Conservation (phyloP, 345 rosid genomes). For the Iberis pinnata region DNA sequence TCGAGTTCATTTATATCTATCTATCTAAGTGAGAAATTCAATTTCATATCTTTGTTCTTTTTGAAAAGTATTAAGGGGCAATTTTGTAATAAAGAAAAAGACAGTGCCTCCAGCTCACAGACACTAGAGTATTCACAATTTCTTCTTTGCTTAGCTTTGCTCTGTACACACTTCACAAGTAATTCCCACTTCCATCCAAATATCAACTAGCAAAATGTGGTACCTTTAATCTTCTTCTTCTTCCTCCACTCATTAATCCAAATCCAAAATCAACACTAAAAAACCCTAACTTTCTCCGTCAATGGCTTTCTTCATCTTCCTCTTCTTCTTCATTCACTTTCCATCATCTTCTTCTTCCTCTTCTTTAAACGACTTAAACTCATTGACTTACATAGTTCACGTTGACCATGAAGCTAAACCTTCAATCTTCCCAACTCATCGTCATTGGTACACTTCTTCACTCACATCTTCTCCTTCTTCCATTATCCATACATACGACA, state of each 20-base stretch:
- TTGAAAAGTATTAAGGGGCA: constrained; percentile 1
- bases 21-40: not conserved
- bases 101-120: constrained; percentile 32
- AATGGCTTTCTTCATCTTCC: constrained; percentile 28
- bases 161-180: constrained; percentile 15
- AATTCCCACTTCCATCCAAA: constrained; percentile 17
- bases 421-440: constrained; percentile 71
- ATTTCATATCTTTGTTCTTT: not conserved
- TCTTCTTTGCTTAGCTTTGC: constrained; percentile 10
- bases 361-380: constrained; percentile 22
- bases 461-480: constrained; percentile 35
- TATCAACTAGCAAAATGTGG: constrained; percentile 22
- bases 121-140: constrained; percentile 19
- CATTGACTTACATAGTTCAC: constrained; percentile 46
- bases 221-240: constrained; percentile 20
- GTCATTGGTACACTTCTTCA: constrained; percentile 76
- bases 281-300: not conserved
- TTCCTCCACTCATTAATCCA: constrained; percentile 20
- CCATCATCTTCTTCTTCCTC: constrained; percentile 33
- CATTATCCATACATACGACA: constrained; percentile 74
- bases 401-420: constrained; percentile 65
- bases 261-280: not conserved
- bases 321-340: constrained; percentile 20
- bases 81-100: not conserved
- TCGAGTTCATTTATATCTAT: constrained; percentile 6